phyloP scores from a whole-genome alignment of 148 eudicot species.

The Rhododendron williamsianum region DNA sequence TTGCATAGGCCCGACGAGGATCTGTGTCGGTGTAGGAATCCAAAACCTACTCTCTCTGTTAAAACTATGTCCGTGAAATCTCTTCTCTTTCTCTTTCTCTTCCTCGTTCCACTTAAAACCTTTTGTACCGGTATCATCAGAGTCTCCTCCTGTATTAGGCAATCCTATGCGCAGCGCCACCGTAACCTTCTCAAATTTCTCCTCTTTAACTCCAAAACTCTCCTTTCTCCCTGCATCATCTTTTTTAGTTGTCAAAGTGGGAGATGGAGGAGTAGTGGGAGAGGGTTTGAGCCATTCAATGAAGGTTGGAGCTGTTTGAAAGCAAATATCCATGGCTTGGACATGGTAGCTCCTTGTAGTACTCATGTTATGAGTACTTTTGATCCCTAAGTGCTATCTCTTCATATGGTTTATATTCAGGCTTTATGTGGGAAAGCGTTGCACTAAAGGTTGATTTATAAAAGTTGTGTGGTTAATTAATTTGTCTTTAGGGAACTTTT shows the following conservation, averaged over 20 bases:
- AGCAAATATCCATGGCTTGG: constrained; percentile 34
- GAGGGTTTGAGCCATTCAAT: constrained; percentile 53
- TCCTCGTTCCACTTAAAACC: constrained; percentile 19
- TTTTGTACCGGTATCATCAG: constrained; percentile 13
- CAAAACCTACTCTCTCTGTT: constrained; percentile 48
- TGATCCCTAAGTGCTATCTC: neutral
- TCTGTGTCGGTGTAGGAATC: constrained; percentile 61
- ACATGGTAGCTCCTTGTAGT: constrained; percentile 25
- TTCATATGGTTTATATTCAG: constrained; percentile 22
- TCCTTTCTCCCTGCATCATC: neutral
- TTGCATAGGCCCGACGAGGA: constrained; percentile 58
- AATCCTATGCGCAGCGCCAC: constrained; percentile 51
- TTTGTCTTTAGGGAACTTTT: constrained; percentile 25
- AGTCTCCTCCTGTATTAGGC: constrained; percentile 24
- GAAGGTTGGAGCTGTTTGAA: constrained; percentile 35
- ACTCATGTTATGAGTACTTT: constrained; percentile 11
- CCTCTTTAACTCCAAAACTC: constrained; percentile 24
- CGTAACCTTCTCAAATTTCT: constrained; percentile 25
- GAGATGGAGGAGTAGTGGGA: constrained; percentile 17
- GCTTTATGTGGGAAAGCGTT: constrained; percentile 33
- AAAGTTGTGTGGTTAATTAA: constrained; percentile 18
- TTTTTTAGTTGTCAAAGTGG: neutral
- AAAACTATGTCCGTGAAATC: constrained; percentile 20
- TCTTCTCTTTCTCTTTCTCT: constrained; percentile 11
- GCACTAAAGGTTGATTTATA: constrained; percentile 19